These are phyloP conservation scores for Hymenoscyphus salicellus DNA, from an alignment of 2,329 filamentous ascomycete genomes.

Conservation along the genomic window DNA sequence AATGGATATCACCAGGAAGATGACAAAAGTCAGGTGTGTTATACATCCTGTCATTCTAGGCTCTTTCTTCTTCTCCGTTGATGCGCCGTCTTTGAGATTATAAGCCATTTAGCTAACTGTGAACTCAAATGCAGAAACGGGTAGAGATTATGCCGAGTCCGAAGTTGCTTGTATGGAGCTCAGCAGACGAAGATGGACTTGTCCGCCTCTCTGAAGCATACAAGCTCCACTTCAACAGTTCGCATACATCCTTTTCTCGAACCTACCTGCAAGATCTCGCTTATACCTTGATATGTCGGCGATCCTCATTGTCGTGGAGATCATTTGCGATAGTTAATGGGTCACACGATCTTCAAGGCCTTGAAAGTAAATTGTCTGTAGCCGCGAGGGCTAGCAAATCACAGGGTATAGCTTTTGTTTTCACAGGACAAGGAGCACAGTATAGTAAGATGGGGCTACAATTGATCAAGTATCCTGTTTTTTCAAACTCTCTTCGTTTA, in stretches of 20 bases:
- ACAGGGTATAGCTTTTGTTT: not conserved
- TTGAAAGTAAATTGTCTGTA: not conserved
- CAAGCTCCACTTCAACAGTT: not conserved
- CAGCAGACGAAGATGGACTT: conserved; percentile 8
- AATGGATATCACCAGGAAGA: not conserved
- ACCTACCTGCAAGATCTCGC: not conserved
- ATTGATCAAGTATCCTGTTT: not conserved
- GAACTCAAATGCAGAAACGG: not conserved
- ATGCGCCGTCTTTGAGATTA: too few relatives aligned
- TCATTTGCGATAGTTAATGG: conserved; percentile 6
- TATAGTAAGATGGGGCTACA: conserved; percentile 6
- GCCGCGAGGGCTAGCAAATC: not conserved
- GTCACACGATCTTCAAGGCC: not conserved
- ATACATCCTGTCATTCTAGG: too few relatives aligned
- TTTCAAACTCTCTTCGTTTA: not conserved
- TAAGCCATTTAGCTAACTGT: too few relatives aligned
- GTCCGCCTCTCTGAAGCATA: not conserved
- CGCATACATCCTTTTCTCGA: not conserved
- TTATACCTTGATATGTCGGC: conserved; percentile 9
- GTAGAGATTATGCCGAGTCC: too few relatives aligned
- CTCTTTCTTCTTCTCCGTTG: too few relatives aligned
- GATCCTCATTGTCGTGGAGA: conserved; percentile 12
- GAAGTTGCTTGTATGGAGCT: conserved; percentile 3
- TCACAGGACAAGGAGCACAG: conserved; percentile 8
- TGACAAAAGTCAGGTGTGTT: too few relatives aligned